A percentile compares a stretch with the other conserved stretches of the same genome.
Evolutionary conservation across 1,139 yeast species (phyloP).

Genomic region (Taphrina deformans): DNA sequence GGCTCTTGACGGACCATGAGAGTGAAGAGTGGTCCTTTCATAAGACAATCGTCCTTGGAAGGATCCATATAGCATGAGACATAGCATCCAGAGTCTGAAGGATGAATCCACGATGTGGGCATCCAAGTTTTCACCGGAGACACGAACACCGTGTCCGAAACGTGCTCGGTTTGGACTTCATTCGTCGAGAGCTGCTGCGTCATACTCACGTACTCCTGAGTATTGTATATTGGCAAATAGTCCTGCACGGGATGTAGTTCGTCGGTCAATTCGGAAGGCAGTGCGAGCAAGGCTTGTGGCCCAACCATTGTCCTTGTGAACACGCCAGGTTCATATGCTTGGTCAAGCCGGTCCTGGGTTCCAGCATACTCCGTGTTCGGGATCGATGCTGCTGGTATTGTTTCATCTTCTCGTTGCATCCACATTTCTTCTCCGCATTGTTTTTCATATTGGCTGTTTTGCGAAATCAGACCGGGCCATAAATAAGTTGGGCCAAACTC

Average conservation of each 20-base stretch:
- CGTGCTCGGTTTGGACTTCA: not conserved
- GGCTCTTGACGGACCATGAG: conserved; percentile 27
- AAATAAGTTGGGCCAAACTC: not conserved
- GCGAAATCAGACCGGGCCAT: not conserved
- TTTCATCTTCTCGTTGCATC: not conserved
- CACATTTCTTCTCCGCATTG: not conserved
- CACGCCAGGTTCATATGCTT: not conserved
- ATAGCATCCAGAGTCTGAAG: not conserved
- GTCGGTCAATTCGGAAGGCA: not conserved
- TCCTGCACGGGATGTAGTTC: not conserved
- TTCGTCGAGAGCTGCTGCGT: too few species aligned
- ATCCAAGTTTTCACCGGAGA: not conserved
- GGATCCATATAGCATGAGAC: not conserved
- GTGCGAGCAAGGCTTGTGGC: not conserved
- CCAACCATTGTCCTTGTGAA: not conserved
- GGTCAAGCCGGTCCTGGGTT: not conserved
- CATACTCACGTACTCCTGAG: not conserved
- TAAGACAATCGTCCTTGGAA: not conserved
- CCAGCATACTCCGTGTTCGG: not conserved
- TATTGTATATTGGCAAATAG: not conserved
- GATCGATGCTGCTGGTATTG: not conserved
- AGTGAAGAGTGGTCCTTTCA: not conserved
- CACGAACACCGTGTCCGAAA: not conserved
- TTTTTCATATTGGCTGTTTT: not conserved
- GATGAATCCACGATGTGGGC: not conserved